These are phyloP conservation scores for Plasmodium vinckei DNA, from an alignment of 169 alveolate genomes.

Conservation along the genomic window DNA sequence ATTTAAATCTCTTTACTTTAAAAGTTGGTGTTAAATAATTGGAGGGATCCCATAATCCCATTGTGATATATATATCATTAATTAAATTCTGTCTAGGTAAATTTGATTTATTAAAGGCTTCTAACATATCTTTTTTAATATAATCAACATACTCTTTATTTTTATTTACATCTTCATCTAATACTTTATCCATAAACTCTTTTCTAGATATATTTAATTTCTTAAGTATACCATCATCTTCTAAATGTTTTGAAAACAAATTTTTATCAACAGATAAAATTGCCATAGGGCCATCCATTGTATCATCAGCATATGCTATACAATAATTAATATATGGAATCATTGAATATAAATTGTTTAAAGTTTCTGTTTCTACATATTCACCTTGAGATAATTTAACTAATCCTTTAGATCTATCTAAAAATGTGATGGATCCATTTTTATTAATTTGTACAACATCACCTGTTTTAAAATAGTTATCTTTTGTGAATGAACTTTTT, in stretches of 20 bases:
- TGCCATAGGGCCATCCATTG: conserved; percentile 69
- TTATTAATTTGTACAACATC: conserved; percentile 92
- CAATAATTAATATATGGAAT: conserved; percentile 28
- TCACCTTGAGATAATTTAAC: conserved; percentile 97
- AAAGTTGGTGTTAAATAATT: conserved; percentile 56
- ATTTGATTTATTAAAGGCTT: conserved; percentile 30
- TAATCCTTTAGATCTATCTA: conserved; percentile 95
- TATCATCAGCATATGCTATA: conserved; percentile 69
- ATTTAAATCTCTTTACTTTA: conserved; percentile 25
- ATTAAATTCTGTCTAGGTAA: conserved; percentile 25
- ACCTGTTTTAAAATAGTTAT: conserved; percentile 94
- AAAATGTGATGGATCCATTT: conserved; percentile 91
- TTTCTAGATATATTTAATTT: neutral
- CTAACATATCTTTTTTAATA: conserved; percentile 36
- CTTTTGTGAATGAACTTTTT: conserved; percentile 86
- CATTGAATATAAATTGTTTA: conserved; percentile 39
- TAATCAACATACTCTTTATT: conserved; percentile 20
- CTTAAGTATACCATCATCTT: conserved; percentile 15
- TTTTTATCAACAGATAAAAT: conserved; percentile 34
- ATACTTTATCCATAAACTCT: neutral
- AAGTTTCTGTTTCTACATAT: conserved; percentile 86
- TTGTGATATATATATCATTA: conserved; percentile 29
- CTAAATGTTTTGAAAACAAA: conserved; percentile 11
- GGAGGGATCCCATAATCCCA: conserved; percentile 28
- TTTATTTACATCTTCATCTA: conserved; percentile 8